These are phyloP conservation scores for Mucor mucedo DNA, from an alignment of 371 early-diverging fungal genomes.

Conservation along the genomic window DNA sequence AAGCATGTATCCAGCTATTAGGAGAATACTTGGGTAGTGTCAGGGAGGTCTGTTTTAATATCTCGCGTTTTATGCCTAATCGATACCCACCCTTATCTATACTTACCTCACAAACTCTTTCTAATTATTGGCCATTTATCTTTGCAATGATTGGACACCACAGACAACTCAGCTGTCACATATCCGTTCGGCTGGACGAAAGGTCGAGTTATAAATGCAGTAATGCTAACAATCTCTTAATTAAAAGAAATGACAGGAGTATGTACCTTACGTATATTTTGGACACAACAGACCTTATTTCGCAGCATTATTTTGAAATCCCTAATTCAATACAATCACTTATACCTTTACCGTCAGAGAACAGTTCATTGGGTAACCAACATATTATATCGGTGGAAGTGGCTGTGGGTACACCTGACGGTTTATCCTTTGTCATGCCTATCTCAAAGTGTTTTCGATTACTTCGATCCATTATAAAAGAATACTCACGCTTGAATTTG, in stretches of 20 bases:
- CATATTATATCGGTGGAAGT: not conserved
- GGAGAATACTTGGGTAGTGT: no score
- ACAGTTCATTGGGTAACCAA: not conserved
- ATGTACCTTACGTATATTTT: not conserved
- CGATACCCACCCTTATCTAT: no score
- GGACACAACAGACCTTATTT: not conserved
- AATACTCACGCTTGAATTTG: not conserved
- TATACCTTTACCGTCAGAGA: not conserved
- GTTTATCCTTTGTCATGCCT: not conserved
- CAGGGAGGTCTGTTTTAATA: no score
- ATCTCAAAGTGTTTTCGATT: not conserved
- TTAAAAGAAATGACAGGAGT: not conserved
- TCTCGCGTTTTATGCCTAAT: no score
- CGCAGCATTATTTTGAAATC: not conserved
- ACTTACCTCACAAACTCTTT: no score
- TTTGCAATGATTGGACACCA: no score
- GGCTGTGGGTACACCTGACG: no score
- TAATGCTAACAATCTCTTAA: not conserved
- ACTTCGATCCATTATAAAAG: not conserved
- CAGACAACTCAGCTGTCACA: not conserved
- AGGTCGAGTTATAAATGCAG: not conserved
- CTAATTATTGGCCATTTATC: no score
- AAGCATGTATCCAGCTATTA: no score
- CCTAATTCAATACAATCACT: not conserved
- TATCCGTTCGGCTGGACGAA: not conserved